phyloP scores from a whole-genome alignment of 1,284 basidiomycete species.

The Ganoderma multipileum region DNA sequence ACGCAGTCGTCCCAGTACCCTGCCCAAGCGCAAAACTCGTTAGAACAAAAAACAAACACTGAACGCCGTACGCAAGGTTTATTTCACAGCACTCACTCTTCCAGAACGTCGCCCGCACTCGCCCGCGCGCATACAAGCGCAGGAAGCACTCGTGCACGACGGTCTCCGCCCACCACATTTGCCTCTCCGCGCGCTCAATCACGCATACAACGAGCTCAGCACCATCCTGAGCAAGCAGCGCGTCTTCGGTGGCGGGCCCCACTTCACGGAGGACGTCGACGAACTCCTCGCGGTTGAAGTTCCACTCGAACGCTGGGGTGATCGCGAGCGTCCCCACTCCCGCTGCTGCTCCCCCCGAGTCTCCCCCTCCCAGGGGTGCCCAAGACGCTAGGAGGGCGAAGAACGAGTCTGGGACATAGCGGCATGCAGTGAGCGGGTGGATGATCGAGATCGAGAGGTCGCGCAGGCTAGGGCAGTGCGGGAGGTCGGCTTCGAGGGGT shows the following conservation, averaged over 20 bases:
- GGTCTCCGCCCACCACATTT: background rate
- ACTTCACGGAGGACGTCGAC: background rate
- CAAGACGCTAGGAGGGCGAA: background rate
- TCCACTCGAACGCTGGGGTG: background rate
- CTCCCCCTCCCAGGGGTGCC: too few species aligned
- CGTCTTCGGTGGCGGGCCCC: background rate
- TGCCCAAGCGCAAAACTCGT: too few species aligned
- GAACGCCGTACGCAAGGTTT: too few species aligned
- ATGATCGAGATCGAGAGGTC: background rate
- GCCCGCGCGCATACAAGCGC: background rate
- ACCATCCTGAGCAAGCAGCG: background rate
- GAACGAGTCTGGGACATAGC: background rate
- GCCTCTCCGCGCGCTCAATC: background rate
- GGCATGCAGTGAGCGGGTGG: background rate
- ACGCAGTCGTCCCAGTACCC: too few species aligned
- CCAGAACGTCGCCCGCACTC: background rate
- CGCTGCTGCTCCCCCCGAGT: too few species aligned
- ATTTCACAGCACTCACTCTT: background rate
- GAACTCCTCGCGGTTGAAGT: background rate
- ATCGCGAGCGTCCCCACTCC: conserved; percentile 25
- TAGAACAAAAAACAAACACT: too few species aligned
- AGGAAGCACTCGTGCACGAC: background rate
- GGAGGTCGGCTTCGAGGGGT: background rate
- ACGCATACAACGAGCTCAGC: background rate
- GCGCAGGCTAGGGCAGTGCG: background rate